phyloP scores from a whole-genome alignment of 2,329 filamentous ascomycete genomes.

The Ophiostoma populinum region DNA sequence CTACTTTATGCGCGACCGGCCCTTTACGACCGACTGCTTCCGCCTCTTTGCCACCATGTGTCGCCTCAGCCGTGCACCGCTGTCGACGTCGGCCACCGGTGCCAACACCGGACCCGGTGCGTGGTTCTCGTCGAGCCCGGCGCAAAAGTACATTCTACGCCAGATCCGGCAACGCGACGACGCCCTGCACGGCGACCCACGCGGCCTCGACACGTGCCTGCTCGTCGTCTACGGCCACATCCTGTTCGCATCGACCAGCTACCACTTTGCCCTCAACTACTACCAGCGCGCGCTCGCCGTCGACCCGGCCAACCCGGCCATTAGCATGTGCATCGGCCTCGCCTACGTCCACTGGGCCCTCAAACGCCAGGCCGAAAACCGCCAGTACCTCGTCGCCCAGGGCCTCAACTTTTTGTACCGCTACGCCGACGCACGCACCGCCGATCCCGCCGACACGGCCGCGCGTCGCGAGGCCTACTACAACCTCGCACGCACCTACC shows the following conservation, averaged over 20 bases:
- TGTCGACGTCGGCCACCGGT: slow-evolving; percentile 13
- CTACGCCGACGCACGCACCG: slow-evolving; percentile 46
- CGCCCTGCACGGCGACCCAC: slow-evolving; percentile 40
- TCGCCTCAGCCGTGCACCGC: slow-evolving; percentile 50
- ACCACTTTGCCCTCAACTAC: slow-evolving; percentile 73
- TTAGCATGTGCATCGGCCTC: slow-evolving; percentile 67
- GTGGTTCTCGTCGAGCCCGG: slow-evolving; percentile 65
- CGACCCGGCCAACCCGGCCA: slow-evolving; percentile 56
- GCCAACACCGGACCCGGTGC: slow-evolving; percentile 17
- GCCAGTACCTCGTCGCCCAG: slow-evolving; percentile 75
- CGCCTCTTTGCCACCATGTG: slow-evolving; percentile 69
- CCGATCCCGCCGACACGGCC: slow-evolving; percentile 8
- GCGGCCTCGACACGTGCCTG: slow-evolving; percentile 55
- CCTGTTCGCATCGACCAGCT: slow-evolving; percentile 66
- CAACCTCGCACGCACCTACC: slow-evolving; percentile 62
- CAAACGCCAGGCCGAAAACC: slow-evolving; percentile 77
- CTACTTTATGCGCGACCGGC: slow-evolving; percentile 69
- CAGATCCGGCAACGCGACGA: slow-evolving; percentile 84
- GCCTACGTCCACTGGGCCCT: slow-evolving; percentile 78
- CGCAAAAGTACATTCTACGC: slow-evolving; percentile 79
- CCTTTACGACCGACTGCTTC: slow-evolving; percentile 66
- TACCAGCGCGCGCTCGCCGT: slow-evolving; percentile 64
- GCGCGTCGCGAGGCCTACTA: slow-evolving; percentile 58
- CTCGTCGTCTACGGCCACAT: slow-evolving; percentile 85
- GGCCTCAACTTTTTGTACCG: slow-evolving; percentile 64